Percentiles rank a stretch among this genome's conserved stretches.
These are phyloP conservation scores for Dactylellina parvicollis DNA, from an alignment of 2,329 filamentous ascomycete species.

Conservation along the genomic window DNA sequence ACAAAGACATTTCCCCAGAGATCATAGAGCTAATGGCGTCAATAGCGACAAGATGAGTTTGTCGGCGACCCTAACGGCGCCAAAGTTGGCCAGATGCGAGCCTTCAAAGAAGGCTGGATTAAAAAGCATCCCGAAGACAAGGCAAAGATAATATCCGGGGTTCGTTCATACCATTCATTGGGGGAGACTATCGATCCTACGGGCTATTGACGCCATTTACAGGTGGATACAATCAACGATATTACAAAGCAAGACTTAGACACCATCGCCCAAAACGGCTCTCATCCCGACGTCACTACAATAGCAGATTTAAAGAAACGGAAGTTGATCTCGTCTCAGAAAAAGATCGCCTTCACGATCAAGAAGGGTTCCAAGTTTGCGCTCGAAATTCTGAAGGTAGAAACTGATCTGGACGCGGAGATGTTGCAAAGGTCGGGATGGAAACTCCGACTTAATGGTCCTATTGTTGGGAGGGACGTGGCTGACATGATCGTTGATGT, in stretches of 20 bases:
- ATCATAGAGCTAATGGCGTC: background rate
- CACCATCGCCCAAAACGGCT: constrained; percentile 75
- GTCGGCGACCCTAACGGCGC: constrained; percentile 63
- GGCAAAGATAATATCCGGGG: constrained; percentile 63
- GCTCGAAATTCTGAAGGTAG: constrained; percentile 86
- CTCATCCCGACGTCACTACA: constrained; percentile 77
- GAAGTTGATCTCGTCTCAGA: constrained; percentile 84
- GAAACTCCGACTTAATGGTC: background rate
- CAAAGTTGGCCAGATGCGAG: constrained; percentile 91
- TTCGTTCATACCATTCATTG: background rate
- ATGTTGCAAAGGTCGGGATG: constrained; percentile 74
- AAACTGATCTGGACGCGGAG: constrained; percentile 92
- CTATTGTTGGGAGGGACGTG: constrained; percentile 24
- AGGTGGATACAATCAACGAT: constrained; percentile 79
- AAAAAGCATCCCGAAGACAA: constrained; percentile 68
- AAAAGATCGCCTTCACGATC: constrained; percentile 84
- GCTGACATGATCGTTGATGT: constrained; percentile 16
- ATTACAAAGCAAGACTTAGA: constrained; percentile 78
- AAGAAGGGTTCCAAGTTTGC: constrained; percentile 88
- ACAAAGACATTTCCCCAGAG: constrained; percentile 67
- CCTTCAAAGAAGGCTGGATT: constrained; percentile 82
- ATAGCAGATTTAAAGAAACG: constrained; percentile 87
- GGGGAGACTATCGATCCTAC: too few species aligned
- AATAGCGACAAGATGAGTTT: constrained; percentile 42
- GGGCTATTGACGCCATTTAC: constrained; percentile 68